Conservation (phyloP, 306 rosid genomes). For the Cicer chorassanicum region DNA sequence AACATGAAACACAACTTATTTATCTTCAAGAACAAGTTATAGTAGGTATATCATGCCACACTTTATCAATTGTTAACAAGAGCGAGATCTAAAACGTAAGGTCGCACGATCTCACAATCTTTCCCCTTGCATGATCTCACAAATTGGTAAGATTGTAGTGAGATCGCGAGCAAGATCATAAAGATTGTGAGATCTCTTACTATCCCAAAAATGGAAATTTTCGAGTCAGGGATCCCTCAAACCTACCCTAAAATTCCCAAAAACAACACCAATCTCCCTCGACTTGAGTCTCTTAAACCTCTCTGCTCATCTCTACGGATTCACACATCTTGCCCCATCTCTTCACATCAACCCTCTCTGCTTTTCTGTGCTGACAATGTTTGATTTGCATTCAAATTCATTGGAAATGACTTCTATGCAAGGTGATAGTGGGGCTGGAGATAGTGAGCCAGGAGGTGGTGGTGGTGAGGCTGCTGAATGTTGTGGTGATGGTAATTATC, state of each 20-base stretch:
- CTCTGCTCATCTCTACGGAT: not conserved
- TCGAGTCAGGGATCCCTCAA: not conserved
- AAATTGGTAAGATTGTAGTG: not conserved
- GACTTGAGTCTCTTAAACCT: slow-evolving; percentile 8
- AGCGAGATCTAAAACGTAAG: not conserved
- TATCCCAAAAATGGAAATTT: not conserved
- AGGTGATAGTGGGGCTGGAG: not conserved
- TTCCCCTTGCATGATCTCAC: not conserved
- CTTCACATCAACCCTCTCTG: not conserved
- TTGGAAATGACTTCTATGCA: not conserved
- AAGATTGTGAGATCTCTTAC: not conserved
- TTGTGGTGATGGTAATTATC: not conserved
- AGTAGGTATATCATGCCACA: slow-evolving; percentile 16
- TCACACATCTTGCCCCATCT: not conserved
- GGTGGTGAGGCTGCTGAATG: not conserved
- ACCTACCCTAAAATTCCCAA: not conserved
- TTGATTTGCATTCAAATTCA: not conserved
- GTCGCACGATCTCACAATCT: not conserved
- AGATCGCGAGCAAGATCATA: not conserved
- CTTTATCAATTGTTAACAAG: slow-evolving; percentile 17
- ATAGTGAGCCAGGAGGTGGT: not conserved
- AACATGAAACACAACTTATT: slow-evolving; percentile 18
- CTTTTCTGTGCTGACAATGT: not conserved
- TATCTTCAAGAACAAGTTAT: slow-evolving; percentile 36
- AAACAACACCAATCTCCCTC: slow-evolving; percentile 3